These are phyloP conservation scores for Cenchrus fungigraminus DNA, from an alignment of 176 grass and related monocot species.

Conservation along the genomic window DNA sequence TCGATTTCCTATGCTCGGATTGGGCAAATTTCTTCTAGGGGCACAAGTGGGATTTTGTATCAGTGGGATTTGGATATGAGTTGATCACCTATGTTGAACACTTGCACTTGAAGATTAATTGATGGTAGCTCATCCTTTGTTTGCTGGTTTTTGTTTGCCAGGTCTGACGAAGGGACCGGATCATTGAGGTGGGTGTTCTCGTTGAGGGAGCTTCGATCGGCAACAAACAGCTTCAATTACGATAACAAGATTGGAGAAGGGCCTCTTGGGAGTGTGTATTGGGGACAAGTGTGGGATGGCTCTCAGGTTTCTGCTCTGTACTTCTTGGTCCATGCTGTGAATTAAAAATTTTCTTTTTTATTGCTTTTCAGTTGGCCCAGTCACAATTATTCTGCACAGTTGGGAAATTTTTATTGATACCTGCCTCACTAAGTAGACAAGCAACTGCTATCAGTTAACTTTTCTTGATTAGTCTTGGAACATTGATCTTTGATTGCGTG, in stretches of 20 bases:
- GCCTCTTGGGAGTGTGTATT: constrained; percentile 71
- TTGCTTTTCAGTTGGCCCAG: not conserved
- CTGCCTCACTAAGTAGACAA: constrained; percentile 28
- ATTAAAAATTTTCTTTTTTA: constrained; percentile 15
- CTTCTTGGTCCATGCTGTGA: not conserved
- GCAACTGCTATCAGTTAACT: constrained; percentile 1
- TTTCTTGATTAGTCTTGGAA: constrained; percentile 12
- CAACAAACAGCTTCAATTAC: constrained; percentile 88
- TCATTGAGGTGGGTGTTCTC: constrained; percentile 74
- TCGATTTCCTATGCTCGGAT: not conserved
- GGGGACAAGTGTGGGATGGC: constrained; percentile 89
- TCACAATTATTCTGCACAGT: constrained; percentile 33
- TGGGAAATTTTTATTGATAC: constrained; percentile 25
- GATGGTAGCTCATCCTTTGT: constrained; percentile 2
- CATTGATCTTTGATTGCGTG: constrained; percentile 53
- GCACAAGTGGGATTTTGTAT: not conserved
- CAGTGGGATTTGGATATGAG: not conserved
- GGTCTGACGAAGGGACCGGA: constrained; percentile 51
- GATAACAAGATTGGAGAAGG: constrained; percentile 91
- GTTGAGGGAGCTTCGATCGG: constrained; percentile 70
- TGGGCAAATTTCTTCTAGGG: not conserved
- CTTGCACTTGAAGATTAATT: not conserved
- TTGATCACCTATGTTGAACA: not conserved
- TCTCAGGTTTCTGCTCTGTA: constrained; percentile 64
- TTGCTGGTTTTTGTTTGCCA: constrained; percentile 9